Evolutionary conservation across 352 stramenopile genomes (phyloP), one percentile per base, ranked within the genome.

Genomic region (Phytophthora pseudosyringae): DNA sequence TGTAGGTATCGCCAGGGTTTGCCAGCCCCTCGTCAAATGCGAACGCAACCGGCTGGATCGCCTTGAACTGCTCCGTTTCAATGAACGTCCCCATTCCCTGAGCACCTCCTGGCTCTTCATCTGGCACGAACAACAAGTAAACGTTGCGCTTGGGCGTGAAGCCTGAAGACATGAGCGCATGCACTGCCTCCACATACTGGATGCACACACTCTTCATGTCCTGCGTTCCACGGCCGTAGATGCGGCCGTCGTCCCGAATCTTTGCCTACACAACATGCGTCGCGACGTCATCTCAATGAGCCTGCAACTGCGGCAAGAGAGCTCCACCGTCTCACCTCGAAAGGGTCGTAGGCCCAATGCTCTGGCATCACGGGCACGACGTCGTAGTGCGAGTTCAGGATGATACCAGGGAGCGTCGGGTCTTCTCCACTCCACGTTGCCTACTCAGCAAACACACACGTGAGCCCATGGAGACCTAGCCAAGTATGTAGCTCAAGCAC

Each of bases 151-250:
- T 83, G 10, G 95, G 94, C 31, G 69, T 70, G 63, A 95, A 97
- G 1, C 77, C 79, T 3, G 74, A 53, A 2, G 78, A 26, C 13
- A 84, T 88, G 15, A 98, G 70, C 1, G 78, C 64, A 9, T 83
- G 66, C 11, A 99, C 75, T 0, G 95, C 93, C 56, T 98, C 89
- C 6, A 97, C 82, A 71, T 99, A 99, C 73, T 99, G 97, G 44
- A 98, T 89, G 62, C 89, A 97, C 6, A 99, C 95, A 72, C 92
- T 97, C 71, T 99, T 99, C 96, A 99, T 99, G 70, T 99, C 96
- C 70, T 99, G 95, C 15, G 95, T 75, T 1, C 96, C 96, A 52
- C 95, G 86, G 25, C 93, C 95, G 71, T 98, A 98, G 58, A 99
- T 98, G 35, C 82, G 89, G 3, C 89, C 94, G 59, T 98, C 84